phyloP scores from a whole-genome alignment of 345 rosid species.

The Gossypium anomalum region DNA sequence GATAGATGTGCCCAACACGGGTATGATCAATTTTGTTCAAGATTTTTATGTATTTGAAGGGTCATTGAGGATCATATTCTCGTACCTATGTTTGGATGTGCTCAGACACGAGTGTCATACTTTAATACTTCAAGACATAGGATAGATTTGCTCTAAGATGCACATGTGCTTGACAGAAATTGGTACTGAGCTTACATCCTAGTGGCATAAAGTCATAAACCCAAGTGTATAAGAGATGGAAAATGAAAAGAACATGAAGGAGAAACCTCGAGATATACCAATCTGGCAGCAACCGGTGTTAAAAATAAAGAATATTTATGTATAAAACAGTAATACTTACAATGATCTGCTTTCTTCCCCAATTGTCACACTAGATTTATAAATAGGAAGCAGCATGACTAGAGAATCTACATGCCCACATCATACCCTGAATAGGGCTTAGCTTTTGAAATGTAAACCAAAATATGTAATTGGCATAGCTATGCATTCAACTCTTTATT shows the following conservation, averaged over 20 bases:
- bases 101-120: neutral
- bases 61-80: neutral
- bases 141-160: neutral
- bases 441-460: neutral
- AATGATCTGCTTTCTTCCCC: no score
- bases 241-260: neutral
- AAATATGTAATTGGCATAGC: neutral
- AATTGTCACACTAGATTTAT: neutral
- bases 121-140: neutral
- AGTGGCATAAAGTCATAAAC: neutral
- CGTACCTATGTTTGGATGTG: neutral
- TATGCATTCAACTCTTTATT: no score
- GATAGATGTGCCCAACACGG: neutral
- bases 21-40: neutral
- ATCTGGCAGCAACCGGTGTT: neutral
- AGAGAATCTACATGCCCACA: neutral
- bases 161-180: neutral
- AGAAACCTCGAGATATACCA: neutral
- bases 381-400: neutral
- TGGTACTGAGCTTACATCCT: neutral
- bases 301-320: neutral
- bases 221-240: neutral
- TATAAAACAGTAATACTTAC: neutral
- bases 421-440: neutral
- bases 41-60: neutral